These are phyloP conservation scores for Novymonas esmeraldas DNA, from an alignment of 208 protist genomes.

Conservation along the genomic window DNA sequence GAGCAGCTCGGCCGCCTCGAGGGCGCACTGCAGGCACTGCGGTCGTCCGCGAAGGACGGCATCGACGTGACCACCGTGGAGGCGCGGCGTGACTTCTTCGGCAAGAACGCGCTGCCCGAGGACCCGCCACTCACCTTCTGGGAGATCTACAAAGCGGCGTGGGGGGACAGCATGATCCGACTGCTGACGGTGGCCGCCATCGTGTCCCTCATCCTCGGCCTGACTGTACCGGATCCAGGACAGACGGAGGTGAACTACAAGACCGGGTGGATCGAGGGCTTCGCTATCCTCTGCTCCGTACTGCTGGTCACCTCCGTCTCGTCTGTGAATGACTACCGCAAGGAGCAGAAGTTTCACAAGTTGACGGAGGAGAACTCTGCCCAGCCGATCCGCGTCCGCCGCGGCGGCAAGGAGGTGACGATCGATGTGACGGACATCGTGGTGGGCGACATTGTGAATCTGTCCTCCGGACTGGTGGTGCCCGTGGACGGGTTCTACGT, in stretches of 20 bases:
- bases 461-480: slow-evolving; percentile 90
- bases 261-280: slow-evolving; percentile 96
- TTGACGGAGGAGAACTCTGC: slow-evolving; percentile 93
- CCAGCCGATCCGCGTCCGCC: slow-evolving; percentile 86
- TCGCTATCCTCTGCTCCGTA: slow-evolving; percentile 96
- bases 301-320: slow-evolving; percentile 93
- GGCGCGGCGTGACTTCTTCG: slow-evolving; percentile 43
- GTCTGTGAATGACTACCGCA: slow-evolving; percentile 95
- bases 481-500: slow-evolving; percentile 95
- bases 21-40: slow-evolving; percentile 47
- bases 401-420: slow-evolving; percentile 76
- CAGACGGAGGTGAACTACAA: slow-evolving; percentile 65
- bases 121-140: slow-evolving; percentile 71
- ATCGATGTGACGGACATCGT: slow-evolving; percentile 94
- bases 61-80: slow-evolving; percentile 33
- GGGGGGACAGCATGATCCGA: slow-evolving; percentile 84
- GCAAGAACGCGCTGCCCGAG: slow-evolving; percentile 64
- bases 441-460: slow-evolving; percentile 95
- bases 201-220: slow-evolving; percentile 73
- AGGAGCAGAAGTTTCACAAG: slow-evolving; percentile 95
- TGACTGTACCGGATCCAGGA: slow-evolving; percentile 76
- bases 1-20: slow-evolving; percentile 57
- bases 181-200: slow-evolving; percentile 67
- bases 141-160: slow-evolving; percentile 73
- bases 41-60: slow-evolving; percentile 38